A percentile compares a stretch with the other conserved stretches of the same genome.
phyloP scores from a whole-genome alignment of 805 yeast species.

The Candida coquimbonensis region DNA sequence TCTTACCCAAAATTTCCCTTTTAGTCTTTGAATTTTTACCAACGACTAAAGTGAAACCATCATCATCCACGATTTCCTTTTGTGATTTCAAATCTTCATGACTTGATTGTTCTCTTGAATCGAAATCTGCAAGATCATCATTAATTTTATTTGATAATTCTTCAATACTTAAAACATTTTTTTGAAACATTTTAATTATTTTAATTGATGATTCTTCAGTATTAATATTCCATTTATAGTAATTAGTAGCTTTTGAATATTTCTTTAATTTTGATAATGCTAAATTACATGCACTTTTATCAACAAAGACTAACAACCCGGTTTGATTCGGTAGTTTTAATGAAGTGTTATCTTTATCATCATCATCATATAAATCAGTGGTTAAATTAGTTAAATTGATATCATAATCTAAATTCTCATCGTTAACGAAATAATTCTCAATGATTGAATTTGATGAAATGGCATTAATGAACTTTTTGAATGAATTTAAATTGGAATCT shows the following conservation, averaged over 20 bases:
- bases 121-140: constrained; percentile 58
- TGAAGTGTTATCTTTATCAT: constrained; percentile 12
- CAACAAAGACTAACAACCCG: constrained; percentile 69
- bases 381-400: constrained; percentile 54
- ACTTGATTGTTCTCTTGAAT: constrained; percentile 58
- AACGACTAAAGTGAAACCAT: constrained; percentile 89
- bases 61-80: constrained; percentile 73
- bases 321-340: constrained; percentile 63
- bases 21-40: constrained; percentile 80
- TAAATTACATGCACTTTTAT: constrained; percentile 55
- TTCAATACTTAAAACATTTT: constrained; percentile 37
- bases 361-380: constrained; percentile 41
- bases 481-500: constrained; percentile 51
- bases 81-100: constrained; percentile 47
- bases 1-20: constrained; percentile 59
- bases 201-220: constrained; percentile 30
- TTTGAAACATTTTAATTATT: constrained; percentile 34
- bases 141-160: constrained; percentile 49
- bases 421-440: constrained; percentile 39
- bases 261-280: constrained; percentile 60
- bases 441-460: constrained; percentile 60
- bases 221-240: constrained; percentile 19
- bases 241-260: constrained; percentile 28
- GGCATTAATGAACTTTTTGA: constrained; percentile 17
- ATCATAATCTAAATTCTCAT: constrained; percentile 36